A percentile compares a stretch with the other conserved stretches of the same genome.
phyloP scores from a whole-genome alignment of 2,329 filamentous ascomycete genomes.

The Grosmannia penicillata region DNA sequence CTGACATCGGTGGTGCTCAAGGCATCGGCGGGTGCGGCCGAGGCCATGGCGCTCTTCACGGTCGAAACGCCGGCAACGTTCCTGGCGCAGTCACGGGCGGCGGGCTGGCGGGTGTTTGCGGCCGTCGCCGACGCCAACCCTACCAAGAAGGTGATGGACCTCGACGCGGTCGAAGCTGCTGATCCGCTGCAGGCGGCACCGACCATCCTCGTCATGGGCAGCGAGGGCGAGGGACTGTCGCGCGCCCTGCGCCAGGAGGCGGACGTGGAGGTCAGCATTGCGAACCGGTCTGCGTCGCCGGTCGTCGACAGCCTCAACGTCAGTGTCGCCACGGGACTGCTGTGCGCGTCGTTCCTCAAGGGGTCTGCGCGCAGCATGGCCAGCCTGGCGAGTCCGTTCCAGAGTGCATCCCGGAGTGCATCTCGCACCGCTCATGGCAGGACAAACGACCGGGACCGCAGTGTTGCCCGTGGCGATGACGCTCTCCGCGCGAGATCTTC shows the following conservation, averaged over 20 bases:
- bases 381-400: no score
- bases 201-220: slow-evolving; percentile 68
- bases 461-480: no score
- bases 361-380: no score
- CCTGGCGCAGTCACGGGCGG: slow-evolving; percentile 47
- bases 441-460: no score
- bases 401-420: no score
- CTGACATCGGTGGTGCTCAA: slow-evolving; percentile 71
- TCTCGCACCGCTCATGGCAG: no score
- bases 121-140: slow-evolving; percentile 30
- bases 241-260: slow-evolving; percentile 48
- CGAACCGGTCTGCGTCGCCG: slow-evolving; percentile 31
- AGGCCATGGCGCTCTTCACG: slow-evolving; percentile 60
- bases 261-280: slow-evolving; percentile 53
- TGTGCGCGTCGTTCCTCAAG: slow-evolving; percentile 55
- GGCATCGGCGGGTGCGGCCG: slow-evolving; percentile 74
- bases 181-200: slow-evolving; percentile 46
- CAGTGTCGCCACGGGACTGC: slow-evolving; percentile 67
- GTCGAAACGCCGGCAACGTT: slow-evolving; percentile 56
- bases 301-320: slow-evolving; percentile 87
- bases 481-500: no score
- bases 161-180: slow-evolving; percentile 30
- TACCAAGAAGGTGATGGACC: slow-evolving; percentile 23
- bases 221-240: slow-evolving; percentile 64
- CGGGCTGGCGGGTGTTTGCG: slow-evolving; percentile 75